Base-by-base conservation (phyloP, 2,329 filamentous ascomycete species). In the Colletotrichum noveboracense region DNA sequence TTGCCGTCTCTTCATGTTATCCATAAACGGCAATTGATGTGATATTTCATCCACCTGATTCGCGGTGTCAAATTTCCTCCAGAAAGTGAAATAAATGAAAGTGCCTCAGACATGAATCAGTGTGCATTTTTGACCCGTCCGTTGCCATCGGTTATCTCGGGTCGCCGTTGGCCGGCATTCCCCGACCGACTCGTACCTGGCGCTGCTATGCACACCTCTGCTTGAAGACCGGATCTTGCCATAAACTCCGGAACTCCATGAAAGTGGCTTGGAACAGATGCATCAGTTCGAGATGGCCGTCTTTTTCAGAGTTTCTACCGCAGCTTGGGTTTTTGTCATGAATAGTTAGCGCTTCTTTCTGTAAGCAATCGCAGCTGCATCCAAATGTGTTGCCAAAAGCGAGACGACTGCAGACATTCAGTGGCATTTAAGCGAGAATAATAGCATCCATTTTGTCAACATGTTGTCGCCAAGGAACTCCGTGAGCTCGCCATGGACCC, bases 191-290 rank as follows among this genome's bases (percentile, higher is more conserved):
- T 58, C 26, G 26, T 58, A 58, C 24, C 55, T 18, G 1, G 13
- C 55, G 26, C n/a, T 58, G 1, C 4, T 7, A 52, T 21, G 3
- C 43, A 52, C 10, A 13, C 43, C 43, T 0, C 0, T 13, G 3
- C 43, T 52, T 21, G n/a, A 3, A 52, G 5, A 21, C 3, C 0
- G n/a, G n/a, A 7, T 52, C n/a, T 52, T 21, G 6, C 10, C 18
- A 52, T 21, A 21, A 52, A 4, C 6, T 2, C 43, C 10, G 10
- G 0, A 21, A 3, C 43, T 52, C n/a, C 43, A 13, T 13, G 43
- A 13, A 12, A 0, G 18, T 18, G n/a, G 2, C 12, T 2, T 48
- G 3, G 10, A 48, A 21, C 2, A 13, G n/a, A 13, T 4, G 43
- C n/a, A 21, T 0, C n/a, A 48, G 3, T 48, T 0, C 10, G 43